A percentile compares a stretch with the other conserved stretches of the same genome.
These are phyloP conservation scores for Aspergillus persii DNA, from an alignment of 2,329 filamentous ascomycete species.

Conservation along the genomic window DNA sequence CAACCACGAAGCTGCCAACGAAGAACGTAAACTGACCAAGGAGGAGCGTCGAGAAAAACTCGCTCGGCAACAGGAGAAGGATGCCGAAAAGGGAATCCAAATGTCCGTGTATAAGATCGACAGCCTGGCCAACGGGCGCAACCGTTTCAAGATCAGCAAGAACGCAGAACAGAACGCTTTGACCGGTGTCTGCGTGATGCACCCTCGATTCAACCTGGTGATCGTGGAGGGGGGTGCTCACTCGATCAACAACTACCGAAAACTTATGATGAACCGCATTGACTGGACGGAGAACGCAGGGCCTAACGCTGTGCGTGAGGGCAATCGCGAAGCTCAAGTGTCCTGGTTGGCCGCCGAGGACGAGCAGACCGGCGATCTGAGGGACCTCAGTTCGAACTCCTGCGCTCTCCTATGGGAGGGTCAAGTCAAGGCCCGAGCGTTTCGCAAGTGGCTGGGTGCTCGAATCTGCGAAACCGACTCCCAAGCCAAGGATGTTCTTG, in stretches of 20 bases:
- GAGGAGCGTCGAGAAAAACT: constrained; percentile 86
- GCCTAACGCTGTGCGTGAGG: constrained; percentile 57
- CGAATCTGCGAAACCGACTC: constrained; percentile 91
- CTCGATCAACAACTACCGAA: constrained; percentile 80
- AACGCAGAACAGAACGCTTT: constrained; percentile 88
- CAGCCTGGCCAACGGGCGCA: constrained; percentile 85
- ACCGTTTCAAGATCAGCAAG: constrained; percentile 87
- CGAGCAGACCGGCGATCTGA: constrained; percentile 68
- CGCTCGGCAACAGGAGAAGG: constrained; percentile 75
- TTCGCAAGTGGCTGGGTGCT: constrained; percentile 78
- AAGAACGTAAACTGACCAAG: constrained; percentile 82
- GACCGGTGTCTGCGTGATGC: constrained; percentile 86
- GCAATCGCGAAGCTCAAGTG: constrained; percentile 61
- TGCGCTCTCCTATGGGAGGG: constrained; percentile 89
- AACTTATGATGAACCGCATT: constrained; percentile 89
- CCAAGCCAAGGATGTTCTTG: constrained; percentile 77
- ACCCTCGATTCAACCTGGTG: constrained; percentile 83
- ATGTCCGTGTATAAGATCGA: constrained; percentile 86
- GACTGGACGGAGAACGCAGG: constrained; percentile 90
- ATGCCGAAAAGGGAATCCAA: constrained; percentile 81
- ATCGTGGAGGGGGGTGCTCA: constrained; percentile 88
- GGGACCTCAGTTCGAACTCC: constrained; percentile 77
- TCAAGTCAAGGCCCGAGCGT: constrained; percentile 73
- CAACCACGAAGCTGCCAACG: constrained; percentile 74
- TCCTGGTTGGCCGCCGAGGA: constrained; percentile 77